Evolutionary conservation across 257 asterid species (phyloP), one percentile per base, ranked within the genome.

Genomic region (Ligustrum vulgare): DNA sequence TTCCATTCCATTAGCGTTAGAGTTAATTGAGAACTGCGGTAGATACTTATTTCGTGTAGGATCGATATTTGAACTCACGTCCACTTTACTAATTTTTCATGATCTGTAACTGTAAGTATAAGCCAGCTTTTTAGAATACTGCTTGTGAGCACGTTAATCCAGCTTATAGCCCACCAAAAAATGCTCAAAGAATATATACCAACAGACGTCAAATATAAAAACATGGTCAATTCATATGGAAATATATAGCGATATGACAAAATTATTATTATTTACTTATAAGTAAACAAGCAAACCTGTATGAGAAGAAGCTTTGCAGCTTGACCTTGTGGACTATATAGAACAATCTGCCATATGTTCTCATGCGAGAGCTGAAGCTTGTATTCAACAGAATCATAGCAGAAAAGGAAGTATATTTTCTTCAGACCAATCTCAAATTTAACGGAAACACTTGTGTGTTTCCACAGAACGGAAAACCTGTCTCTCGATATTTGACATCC

Each of bases 311-410:
- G 36, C 78, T 77, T 84, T 16, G 67, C 67, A 20, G 72, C 49
- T 71, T 34, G 86, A 72, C 75, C 71, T 70, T 6, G 70, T 37
- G 87, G 71, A 71, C 65, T 43, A 77, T 78, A 86, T 5, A 91
- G 76, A 80, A 87, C 88, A n/a, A 91, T 80, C 83, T 88, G 86
- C 97, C 98, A 86, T 66, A 94, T 79, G 82, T 82, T 91, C 71
- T 91, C 93, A 69, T 82, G 74, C 9, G 87, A 85, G 25, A 94
- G 93, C 79, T 94, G 95, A 75, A 94, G 97, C 87, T 79, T 89
- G 81, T 90, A 90, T 1, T 87, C 82, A 33, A 36, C 72, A 11
- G 81, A 79, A 47, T 32, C 56, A 49, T 65, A 41, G 62, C 54
- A 13, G 39, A 92, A 75, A 25, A 70, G 33, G 58, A 94, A 84